Percentiles rank a stretch among this genome's conserved stretches.
Evolutionary conservation across 2,329 filamentous ascomycete genomes (phyloP).

Genomic region (Penicillium sp.): DNA sequence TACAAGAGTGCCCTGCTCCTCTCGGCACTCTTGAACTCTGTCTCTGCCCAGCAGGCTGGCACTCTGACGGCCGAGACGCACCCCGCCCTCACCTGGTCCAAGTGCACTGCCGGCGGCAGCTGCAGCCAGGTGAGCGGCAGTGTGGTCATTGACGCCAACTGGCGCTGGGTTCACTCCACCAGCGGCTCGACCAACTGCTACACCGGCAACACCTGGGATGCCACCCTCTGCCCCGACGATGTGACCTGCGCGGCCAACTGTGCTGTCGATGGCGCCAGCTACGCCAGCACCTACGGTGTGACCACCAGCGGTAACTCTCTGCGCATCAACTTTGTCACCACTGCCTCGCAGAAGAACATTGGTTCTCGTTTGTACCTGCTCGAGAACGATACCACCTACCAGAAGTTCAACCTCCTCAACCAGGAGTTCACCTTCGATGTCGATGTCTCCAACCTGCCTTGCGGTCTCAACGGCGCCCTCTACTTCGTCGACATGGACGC

Average conservation of each 20-base stretch:
- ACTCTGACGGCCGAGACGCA: constrained; percentile 41
- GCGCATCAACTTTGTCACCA: constrained; percentile 52
- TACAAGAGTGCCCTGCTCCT: constrained; percentile 29
- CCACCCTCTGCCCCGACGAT: constrained; percentile 51
- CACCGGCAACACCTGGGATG: constrained; percentile 55
- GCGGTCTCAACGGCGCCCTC: constrained; percentile 71
- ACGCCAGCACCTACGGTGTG: constrained; percentile 56
- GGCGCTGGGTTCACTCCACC: constrained; percentile 58
- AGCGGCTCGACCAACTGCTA: constrained; percentile 59
- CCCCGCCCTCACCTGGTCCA: constrained; percentile 56
- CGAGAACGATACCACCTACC: constrained; percentile 61
- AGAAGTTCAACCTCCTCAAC: constrained; percentile 65
- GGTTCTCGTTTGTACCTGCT: constrained; percentile 65
- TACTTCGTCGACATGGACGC: constrained; percentile 66
- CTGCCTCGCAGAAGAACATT: constrained; percentile 35
- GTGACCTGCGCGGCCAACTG: constrained; percentile 57
- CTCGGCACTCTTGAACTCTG: constrained; percentile 28
- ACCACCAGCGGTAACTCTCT: constrained; percentile 53
- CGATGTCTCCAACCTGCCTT: constrained; percentile 67
- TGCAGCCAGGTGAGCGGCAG: constrained; percentile 54
- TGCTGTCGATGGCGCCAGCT: constrained; percentile 59
- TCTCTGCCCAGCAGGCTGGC: constrained; percentile 35
- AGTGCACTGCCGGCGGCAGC: constrained; percentile 53
- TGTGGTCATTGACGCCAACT: constrained; percentile 60
- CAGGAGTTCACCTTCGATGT: constrained; percentile 74